Evolutionary conservation across 176 grass and related monocot genomes (phyloP).

Genomic region (Carex myosuroides): DNA sequence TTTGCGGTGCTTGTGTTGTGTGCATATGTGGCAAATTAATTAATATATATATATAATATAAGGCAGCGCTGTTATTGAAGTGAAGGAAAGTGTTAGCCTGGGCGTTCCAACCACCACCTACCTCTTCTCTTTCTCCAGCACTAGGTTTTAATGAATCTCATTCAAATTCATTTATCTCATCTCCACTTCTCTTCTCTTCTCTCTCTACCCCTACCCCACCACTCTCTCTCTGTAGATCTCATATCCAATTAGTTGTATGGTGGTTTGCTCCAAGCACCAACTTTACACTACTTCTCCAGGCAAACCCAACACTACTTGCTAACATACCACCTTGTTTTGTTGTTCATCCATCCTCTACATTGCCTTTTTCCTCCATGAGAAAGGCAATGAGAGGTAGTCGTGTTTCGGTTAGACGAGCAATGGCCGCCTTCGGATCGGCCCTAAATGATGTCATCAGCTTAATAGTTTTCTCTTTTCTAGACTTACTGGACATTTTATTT

Average conservation of each 20-base stretch:
- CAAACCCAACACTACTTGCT: neutral
- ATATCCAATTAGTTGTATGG: neutral
- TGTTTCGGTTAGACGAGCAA: constrained; percentile 19
- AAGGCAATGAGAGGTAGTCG: constrained; percentile 9
- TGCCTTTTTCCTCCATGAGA: neutral
- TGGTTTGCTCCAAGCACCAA: constrained; percentile 34
- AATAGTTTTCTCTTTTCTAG: constrained; percentile 69
- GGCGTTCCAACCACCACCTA: constrained; percentile 76
- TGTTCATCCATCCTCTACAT: neutral
- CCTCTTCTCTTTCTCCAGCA: constrained; percentile 20
- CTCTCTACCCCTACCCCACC: neutral
- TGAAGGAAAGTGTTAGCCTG: constrained; percentile 14
- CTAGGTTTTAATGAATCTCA: constrained; percentile 11
- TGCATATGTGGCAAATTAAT: neutral
- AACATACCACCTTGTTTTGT: neutral
- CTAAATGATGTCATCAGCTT: constrained; percentile 74
- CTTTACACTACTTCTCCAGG: neutral
- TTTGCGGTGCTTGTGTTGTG: neutral
- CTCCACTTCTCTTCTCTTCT: neutral
- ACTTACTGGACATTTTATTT: constrained; percentile 62
- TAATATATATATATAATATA: too few relatives aligned
- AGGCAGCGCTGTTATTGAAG: neutral
- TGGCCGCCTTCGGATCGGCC: constrained; percentile 44
- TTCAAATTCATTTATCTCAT: constrained; percentile 1
- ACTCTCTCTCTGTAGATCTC: neutral